Base-by-base conservation (phyloP, 2,329 filamentous ascomycete species). In the Geosmithia putterillii region DNA sequence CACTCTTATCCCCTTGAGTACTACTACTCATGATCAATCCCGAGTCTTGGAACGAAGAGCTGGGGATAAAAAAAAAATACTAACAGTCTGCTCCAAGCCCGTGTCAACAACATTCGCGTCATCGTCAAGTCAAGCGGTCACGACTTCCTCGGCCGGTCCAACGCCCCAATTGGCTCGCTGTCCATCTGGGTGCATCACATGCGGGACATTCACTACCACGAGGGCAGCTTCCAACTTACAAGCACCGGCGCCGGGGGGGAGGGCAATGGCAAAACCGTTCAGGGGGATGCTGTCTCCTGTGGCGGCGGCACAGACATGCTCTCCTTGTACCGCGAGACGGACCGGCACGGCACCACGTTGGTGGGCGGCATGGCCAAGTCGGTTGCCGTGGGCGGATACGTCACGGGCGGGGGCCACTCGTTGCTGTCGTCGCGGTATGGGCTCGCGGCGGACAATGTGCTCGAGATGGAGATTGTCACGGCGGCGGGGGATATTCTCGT, bases 331-430 rank as follows among this genome's bases (percentile, higher is more conserved):
- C 52, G 60, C 1, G 57, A 62, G 9, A 65, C 73, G 1, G 58
- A 69, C 42, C 50, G 59, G 2, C 51, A 63, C 44, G 65, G 69
- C 40, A 57, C 74, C 15, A 64, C 65, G 1, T 59, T 79, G 4
- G 70, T 82, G 0, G 73, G 70, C 1, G 78, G 77, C 2, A 67
- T 67, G 2, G 69, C 66, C 34, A 67, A 67, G 38, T 70, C 70
- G 0, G 78, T 83, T 2, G 72, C 74, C 1, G 62, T 77, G 0
- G 77, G 76, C 7, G 79, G 79, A 0, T 83, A 76, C 42, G 61
- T 71, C 2, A 74, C 76, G 14, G 78, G 77, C 0, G 79, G 74
- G 2, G 79, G 79, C 0, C 79, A 83, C 54, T 71, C 66, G 0
- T 55, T 73, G 1, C 57, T 82, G 1, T 59, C 63, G 0, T 69